A percentile compares a stretch with the other conserved stretches of the same genome.
These are phyloP conservation scores for Catharanthus roseus DNA, from an alignment of 257 asterid species.

Conservation along the genomic window DNA sequence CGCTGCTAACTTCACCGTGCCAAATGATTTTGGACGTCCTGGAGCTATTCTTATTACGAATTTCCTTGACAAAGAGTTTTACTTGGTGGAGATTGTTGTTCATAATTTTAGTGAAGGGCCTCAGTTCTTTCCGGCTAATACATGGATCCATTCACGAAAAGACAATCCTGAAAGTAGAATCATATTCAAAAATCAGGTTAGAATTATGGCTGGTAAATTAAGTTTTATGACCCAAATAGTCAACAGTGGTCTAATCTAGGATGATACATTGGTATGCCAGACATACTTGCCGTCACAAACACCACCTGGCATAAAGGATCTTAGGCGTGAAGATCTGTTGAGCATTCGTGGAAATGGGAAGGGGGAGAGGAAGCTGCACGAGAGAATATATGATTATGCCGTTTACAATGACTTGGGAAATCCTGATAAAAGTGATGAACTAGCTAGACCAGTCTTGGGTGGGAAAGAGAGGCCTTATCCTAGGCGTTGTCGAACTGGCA, in stretches of 20 bases:
- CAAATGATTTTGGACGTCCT: constrained; percentile 70
- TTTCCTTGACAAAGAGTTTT: constrained; percentile 72
- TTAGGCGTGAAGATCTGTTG: constrained; percentile 56
- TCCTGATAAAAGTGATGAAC: constrained; percentile 63
- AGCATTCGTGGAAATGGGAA: constrained; percentile 65
- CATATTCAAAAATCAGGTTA: constrained; percentile 71
- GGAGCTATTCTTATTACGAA: constrained; percentile 75
- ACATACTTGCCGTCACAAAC: constrained; percentile 81
- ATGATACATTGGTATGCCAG: constrained; percentile 28
- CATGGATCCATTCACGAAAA: constrained; percentile 88
- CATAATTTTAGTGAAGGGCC: constrained; percentile 64
- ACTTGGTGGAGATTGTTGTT: constrained; percentile 66
- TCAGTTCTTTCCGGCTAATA: constrained; percentile 56
- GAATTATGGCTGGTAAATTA: not conserved
- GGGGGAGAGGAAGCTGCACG: constrained; percentile 68
- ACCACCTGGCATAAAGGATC: constrained; percentile 76
- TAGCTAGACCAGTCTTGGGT: constrained; percentile 55
- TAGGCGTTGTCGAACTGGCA: constrained; percentile 82
- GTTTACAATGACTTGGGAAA: constrained; percentile 79
- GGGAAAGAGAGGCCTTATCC: constrained; percentile 83
- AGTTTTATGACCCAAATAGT: constrained; percentile 5
- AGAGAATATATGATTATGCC: constrained; percentile 78
- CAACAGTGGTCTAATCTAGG: constrained; percentile 1
- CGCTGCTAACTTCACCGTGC: constrained; percentile 60
- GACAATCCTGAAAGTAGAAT: constrained; percentile 71